Conservation (phyloP, 352 stramenopile species). For the Peronosclerospora sorghi region DNA sequence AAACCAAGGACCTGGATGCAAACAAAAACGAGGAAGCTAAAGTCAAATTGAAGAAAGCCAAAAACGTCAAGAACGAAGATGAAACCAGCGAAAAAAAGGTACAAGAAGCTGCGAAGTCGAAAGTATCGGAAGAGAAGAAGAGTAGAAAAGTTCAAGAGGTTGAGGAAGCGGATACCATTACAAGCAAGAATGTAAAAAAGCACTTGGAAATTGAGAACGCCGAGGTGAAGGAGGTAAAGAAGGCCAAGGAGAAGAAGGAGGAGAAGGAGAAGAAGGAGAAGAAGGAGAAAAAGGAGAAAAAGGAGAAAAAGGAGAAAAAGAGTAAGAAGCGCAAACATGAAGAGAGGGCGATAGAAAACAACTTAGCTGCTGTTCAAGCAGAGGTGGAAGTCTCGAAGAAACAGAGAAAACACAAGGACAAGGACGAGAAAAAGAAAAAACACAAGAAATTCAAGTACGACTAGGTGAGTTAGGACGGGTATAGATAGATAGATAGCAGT, state of each 20-base stretch:
- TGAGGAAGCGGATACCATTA: slow-evolving; percentile 7
- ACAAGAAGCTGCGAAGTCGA: background rate
- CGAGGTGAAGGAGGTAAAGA: slow-evolving; percentile 1
- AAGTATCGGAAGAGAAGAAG: background rate
- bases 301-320: slow-evolving; percentile 21
- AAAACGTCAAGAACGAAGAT: background rate
- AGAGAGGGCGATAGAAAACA: slow-evolving; percentile 18
- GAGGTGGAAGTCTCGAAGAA: slow-evolving; percentile 8
- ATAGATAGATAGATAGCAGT: slow-evolving; percentile 20
- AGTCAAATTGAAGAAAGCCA: background rate
- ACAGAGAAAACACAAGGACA: slow-evolving; percentile 24
- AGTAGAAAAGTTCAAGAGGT: background rate
- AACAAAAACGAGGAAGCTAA: background rate
- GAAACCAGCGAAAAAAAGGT: background rate
- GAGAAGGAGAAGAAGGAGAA: slow-evolving; percentile 29
- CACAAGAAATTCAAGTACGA: slow-evolving; percentile 46
- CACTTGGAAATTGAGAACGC: slow-evolving; percentile 7
- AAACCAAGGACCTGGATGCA: background rate
- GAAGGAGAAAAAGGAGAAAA: slow-evolving; percentile 16
- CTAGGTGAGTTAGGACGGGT: slow-evolving; percentile 20
- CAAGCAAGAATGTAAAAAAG: slow-evolving; percentile 7
- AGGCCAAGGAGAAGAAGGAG: slow-evolving; percentile 16
- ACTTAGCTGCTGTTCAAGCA: too few relatives aligned
- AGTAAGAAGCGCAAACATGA: slow-evolving; percentile 28
- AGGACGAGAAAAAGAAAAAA: slow-evolving; percentile 30